phyloP scores from a whole-genome alignment of 106 monocot species.

The Platanthera guangdongensis region DNA sequence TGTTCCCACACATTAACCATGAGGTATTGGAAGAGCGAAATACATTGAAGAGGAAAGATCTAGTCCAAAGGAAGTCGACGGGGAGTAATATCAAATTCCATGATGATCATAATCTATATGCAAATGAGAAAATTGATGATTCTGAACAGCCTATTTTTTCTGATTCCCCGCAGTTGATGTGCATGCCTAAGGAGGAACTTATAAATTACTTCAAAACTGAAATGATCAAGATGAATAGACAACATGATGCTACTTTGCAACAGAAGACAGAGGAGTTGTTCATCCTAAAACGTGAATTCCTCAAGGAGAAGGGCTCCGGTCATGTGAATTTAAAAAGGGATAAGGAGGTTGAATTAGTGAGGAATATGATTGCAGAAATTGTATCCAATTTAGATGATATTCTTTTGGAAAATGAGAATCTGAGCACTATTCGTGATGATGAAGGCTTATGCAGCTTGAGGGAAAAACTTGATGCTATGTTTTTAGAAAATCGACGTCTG shows the following conservation, averaged over 20 bases:
- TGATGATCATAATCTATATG: conserved; percentile 1
- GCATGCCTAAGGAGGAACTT: conserved; percentile 45
- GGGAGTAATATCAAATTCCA: conserved; percentile 11
- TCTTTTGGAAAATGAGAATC: conserved; percentile 26
- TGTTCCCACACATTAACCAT: conserved; percentile 11
- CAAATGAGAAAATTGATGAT: conserved; percentile 14
- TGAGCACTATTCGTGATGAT: conserved; percentile 1
- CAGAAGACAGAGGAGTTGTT: conserved; percentile 75
- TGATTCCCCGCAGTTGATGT: conserved; percentile 20
- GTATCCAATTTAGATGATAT: conserved; percentile 46
- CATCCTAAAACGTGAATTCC: conserved; percentile 39
- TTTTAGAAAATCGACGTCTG: conserved; percentile 20
- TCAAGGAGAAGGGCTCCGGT: conserved; percentile 50
- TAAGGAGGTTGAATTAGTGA: conserved; percentile 44
- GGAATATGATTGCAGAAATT: conserved; percentile 45
- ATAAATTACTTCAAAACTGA: conserved; percentile 39
- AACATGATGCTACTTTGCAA: conserved; percentile 57
- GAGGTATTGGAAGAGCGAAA: conserved; percentile 32
- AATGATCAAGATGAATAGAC: conserved; percentile 57
- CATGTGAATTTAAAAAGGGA: conserved; percentile 37
- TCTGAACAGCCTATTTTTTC: conserved; percentile 1
- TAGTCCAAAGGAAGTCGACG: conserved; percentile 10
- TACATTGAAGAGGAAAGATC: conserved; percentile 28
- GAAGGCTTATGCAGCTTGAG: conserved; percentile 12
- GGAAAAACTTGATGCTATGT: conserved; percentile 19